phyloP scores from a whole-genome alignment of 306 rosid species.

The Fragaria vesca region DNA sequence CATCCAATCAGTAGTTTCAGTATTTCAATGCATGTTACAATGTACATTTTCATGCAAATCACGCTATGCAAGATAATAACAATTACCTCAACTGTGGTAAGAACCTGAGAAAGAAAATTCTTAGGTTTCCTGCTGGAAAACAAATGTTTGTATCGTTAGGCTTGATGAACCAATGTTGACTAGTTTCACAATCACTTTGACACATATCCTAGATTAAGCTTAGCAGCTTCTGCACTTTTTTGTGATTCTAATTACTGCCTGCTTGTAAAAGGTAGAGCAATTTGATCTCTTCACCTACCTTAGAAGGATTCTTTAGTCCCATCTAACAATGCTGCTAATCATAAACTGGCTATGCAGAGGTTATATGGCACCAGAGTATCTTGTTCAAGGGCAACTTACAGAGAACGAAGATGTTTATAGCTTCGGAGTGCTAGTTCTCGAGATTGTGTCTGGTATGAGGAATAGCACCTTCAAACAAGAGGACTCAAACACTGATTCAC shows the following conservation, averaged over 20 bases:
- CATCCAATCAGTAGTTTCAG: no score
- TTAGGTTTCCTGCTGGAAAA: no score
- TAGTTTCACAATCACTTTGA: no score
- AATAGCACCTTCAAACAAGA: conserved; percentile 50
- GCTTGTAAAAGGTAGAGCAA: background rate
- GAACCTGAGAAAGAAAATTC: no score
- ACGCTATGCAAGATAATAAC: no score
- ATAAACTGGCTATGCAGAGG: conserved; percentile 43
- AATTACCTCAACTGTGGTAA: no score
- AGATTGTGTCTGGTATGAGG: conserved; percentile 70
- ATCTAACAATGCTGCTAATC: background rate
- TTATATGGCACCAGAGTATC: conserved; percentile 94
- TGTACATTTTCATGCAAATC: no score
- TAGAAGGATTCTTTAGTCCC: background rate
- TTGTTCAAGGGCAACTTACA: conserved; percentile 77
- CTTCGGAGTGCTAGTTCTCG: conserved; percentile 78
- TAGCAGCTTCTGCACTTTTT: background rate
- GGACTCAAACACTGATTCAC: conserved; percentile 49
- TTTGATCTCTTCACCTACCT: no score
- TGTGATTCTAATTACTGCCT: background rate
- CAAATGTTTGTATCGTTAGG: no score
- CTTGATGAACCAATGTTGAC: no score
- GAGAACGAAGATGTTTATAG: conserved; percentile 86
- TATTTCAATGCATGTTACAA: no score
- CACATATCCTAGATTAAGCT: background rate